These are phyloP conservation scores for Penicillium sp. DNA, from an alignment of 2,329 filamentous ascomycete species.

Conservation along the genomic window DNA sequence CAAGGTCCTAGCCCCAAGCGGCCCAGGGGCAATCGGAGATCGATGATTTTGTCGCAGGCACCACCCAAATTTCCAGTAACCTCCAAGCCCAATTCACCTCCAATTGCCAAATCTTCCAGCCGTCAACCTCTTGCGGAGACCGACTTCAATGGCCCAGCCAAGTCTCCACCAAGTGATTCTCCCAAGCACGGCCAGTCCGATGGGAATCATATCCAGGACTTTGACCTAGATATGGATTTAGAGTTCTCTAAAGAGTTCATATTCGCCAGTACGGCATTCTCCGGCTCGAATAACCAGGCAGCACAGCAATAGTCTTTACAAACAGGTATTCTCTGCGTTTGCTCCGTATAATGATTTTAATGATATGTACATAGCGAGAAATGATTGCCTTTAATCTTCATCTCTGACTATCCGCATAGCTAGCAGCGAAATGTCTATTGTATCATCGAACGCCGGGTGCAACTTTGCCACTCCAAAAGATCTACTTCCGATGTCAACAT, in stretches of 20 bases:
- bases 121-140: constrained; percentile 27
- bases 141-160: constrained; percentile 28
- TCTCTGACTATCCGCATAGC: too few species aligned
- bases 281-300: constrained; percentile 20
- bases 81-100: constrained; percentile 7
- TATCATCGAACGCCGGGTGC: too few species aligned
- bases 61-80: constrained; percentile 3
- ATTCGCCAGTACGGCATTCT: constrained; percentile 34
- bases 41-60: constrained; percentile 12
- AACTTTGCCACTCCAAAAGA: too few species aligned
- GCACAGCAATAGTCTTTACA: neutral
- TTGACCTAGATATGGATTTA: constrained; percentile 35
- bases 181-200: constrained; percentile 9
- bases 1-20: constrained; percentile 30
- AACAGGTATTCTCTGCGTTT: neutral
- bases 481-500: too few species aligned
- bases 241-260: constrained; percentile 38
- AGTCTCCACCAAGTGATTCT: constrained; percentile 15
- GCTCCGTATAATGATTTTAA: neutral
- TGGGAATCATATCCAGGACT: constrained; percentile 24
- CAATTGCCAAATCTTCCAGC: neutral
- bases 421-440: too few species aligned
- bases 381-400: neutral
- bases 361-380: neutral
- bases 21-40: constrained; percentile 22